A percentile compares a stretch with the other conserved stretches of the same genome.
Evolutionary conservation across 495 filamentous ascomycete species (phyloP).

Genomic region (Rhypophila decipiens): DNA sequence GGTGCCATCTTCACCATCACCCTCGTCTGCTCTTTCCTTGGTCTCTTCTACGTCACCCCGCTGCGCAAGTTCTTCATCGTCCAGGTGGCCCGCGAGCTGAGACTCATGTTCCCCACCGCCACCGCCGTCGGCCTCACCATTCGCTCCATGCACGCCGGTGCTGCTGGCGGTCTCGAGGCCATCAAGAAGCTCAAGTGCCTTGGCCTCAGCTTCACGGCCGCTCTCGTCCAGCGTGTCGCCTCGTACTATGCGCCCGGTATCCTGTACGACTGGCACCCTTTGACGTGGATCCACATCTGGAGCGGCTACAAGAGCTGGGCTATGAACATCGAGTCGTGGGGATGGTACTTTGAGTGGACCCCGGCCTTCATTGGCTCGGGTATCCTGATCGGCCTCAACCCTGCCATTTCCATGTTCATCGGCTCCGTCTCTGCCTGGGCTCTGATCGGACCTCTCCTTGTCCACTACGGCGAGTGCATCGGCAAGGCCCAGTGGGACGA

Average conservation of each 20-base stretch:
- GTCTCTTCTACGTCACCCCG: slow-evolving; percentile 62
- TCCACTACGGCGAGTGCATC: slow-evolving; percentile 47
- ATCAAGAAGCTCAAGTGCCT: slow-evolving; percentile 55
- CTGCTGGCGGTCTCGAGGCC: slow-evolving; percentile 45
- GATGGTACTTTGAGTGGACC: slow-evolving; percentile 58
- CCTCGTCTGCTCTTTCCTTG: slow-evolving; percentile 58
- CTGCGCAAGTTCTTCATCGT: slow-evolving; percentile 66
- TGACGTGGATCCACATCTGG: slow-evolving; percentile 60
- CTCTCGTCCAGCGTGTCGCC: slow-evolving; percentile 48
- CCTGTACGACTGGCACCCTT: slow-evolving; percentile 62
- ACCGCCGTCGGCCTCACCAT: slow-evolving; percentile 61
- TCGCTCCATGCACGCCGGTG: slow-evolving; percentile 55
- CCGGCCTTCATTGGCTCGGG: slow-evolving; percentile 63
- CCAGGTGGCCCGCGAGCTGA: slow-evolving; percentile 56
- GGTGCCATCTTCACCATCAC: slow-evolving; percentile 56
- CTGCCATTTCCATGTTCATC: slow-evolving; percentile 55
- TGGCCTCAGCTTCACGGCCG: slow-evolving; percentile 39
- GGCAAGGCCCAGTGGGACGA: slow-evolving; percentile 31
- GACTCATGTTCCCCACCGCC: slow-evolving; percentile 57
- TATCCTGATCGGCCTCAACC: slow-evolving; percentile 61
- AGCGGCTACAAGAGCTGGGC: slow-evolving; percentile 49
- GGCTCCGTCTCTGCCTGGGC: slow-evolving; percentile 59
- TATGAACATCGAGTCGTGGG: slow-evolving; percentile 58
- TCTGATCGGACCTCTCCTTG: slow-evolving; percentile 56
- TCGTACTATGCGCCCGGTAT: slow-evolving; percentile 58